These are phyloP conservation scores for Acanthamoeba culbertsoni DNA, from an alignment of 208 protist genomes.

Conservation along the genomic window DNA sequence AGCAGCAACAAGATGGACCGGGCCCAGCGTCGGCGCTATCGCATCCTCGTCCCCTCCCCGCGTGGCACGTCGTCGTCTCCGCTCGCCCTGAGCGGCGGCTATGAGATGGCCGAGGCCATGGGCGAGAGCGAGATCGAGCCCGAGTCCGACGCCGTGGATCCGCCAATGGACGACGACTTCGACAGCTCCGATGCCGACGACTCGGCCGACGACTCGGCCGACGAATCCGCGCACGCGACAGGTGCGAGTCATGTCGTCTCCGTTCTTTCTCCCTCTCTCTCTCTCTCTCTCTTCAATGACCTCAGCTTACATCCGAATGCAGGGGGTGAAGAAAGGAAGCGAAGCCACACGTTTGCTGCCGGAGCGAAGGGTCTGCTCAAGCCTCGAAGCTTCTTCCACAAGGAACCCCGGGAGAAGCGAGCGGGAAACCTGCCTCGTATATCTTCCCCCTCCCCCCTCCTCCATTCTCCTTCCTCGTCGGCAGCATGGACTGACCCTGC, in stretches of 20 bases:
- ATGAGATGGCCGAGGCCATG: not conserved
- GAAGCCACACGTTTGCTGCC: not conserved
- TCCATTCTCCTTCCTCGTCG: not conserved
- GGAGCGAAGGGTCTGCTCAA: slow-evolving; percentile 6
- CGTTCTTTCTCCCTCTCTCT: too few relatives aligned
- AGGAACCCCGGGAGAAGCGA: not conserved
- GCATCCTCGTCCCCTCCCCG: not conserved
- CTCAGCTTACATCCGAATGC: too few relatives aligned
- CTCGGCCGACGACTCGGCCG: not conserved
- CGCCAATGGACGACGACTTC: not conserved
- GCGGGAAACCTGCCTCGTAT: not conserved
- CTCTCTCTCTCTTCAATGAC: too few relatives aligned
- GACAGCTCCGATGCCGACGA: not conserved
- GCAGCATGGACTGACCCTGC: not conserved
- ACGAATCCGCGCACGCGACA: not conserved
- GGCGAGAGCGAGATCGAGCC: not conserved
- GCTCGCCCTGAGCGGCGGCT: not conserved
- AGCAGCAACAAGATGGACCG: slow-evolving; percentile 15
- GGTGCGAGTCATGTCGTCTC: too few relatives aligned
- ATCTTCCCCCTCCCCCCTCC: not conserved
- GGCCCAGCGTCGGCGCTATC: not conserved
- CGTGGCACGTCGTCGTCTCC: not conserved
- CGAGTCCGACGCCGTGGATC: not conserved
- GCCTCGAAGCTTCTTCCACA: not conserved
- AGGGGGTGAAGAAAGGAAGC: not conserved